phyloP scores from a whole-genome alignment of 805 yeast species.

The Sugiyamaella marilandica region DNA sequence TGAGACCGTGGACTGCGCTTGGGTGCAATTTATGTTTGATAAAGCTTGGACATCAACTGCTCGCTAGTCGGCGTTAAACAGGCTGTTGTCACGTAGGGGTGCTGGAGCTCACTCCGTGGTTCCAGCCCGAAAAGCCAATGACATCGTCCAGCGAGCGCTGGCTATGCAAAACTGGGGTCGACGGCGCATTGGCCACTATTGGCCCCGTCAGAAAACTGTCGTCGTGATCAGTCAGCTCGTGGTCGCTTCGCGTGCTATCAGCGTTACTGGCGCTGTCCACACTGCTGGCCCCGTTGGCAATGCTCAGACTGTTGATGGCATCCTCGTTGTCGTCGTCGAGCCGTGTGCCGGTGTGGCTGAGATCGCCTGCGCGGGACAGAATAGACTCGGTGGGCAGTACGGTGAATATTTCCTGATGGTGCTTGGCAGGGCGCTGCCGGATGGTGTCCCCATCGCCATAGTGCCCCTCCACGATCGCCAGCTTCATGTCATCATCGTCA shows the following conservation, averaged over 20 bases:
- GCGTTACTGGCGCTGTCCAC: not conserved
- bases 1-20: too few species aligned
- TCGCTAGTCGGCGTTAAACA: too few species aligned
- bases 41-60: too few species aligned
- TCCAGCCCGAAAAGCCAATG: slow-evolving; percentile 6
- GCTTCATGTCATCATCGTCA: slow-evolving; percentile 22
- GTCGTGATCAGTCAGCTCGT: not conserved
- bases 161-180: not conserved
- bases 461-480: slow-evolving; percentile 2
- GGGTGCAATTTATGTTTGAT: too few species aligned
- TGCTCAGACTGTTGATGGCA: not conserved
- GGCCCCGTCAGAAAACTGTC: slow-evolving; percentile 6
- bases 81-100: not conserved
- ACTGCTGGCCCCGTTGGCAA: not conserved
- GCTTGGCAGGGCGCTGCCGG: not conserved
- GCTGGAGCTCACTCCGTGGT: not conserved
- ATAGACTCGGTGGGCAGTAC: slow-evolving; percentile 28
- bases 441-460: slow-evolving; percentile 2
- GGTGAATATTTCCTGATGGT: slow-evolving; percentile 19
- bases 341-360: not conserved
- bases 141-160: slow-evolving; percentile 3
- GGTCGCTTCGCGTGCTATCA: slow-evolving; percentile 8
- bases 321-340: not conserved
- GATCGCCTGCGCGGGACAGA: slow-evolving; percentile 21
- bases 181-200: not conserved